Evolutionary conservation across 2,329 filamentous ascomycete species (phyloP), one percentile per base, ranked within the genome.

Genomic region (Alternaria brassicae): DNA sequence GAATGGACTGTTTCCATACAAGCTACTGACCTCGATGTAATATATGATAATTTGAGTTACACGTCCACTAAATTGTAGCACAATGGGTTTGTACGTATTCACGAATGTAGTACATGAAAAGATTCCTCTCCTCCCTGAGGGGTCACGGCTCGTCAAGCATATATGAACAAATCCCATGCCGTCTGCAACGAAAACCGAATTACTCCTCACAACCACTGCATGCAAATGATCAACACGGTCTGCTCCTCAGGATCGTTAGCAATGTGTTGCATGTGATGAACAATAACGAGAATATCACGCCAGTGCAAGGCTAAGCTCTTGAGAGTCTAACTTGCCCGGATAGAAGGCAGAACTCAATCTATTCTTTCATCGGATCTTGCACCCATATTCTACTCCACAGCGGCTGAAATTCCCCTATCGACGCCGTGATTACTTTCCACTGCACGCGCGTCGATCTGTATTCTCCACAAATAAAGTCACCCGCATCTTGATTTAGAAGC

Each of bases 391-490:
- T 12, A 40, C 49, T 56, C 21, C 53, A 41, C 28, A 54, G 10
- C 49, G 44, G 55, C 25, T 54, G 44, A 53, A 41, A 7, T 48
- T 32, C 37, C 19, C 25, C 44, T 48, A 25, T 34, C 17, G 39
- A 44, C 40, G 40, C 17, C 17, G 40, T 48, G 44, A 39, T 19
- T 27, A 37, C 27, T 21, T 21, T n/a, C 44, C 12, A 44, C 45
- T 27, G 39, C 32, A 48, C 34, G 42, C 17, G 34, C 41, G 6
- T 25, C 54, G 53, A 53, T 45, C 5, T 6, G 27, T 53, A 56
- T 56, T 52, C 39, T 53, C 39, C 54, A 56, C 54, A 48, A 45
- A 56, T 56, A 40, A 30, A 25, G 6, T 3, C 47, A 34, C 6
- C 4, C 34, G 30, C n/a, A 17, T 40, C 13, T 25, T 28, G 39